Conservation (phyloP, 2,329 filamentous ascomycete species). For the Bretziella fagacearum region DNA sequence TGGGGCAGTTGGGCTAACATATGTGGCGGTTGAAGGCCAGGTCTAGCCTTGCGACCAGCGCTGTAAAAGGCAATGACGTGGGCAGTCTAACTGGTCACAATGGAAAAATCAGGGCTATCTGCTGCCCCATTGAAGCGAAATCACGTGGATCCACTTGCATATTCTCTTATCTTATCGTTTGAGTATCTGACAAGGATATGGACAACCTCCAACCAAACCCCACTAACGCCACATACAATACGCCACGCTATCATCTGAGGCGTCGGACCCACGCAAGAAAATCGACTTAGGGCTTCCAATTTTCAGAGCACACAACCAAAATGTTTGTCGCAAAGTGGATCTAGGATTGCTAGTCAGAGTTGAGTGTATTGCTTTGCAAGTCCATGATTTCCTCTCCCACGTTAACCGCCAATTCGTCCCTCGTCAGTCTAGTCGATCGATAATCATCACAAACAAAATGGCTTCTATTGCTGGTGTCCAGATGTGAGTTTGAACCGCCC, state of each 20-base stretch:
- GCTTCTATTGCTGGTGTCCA: constrained; percentile 15
- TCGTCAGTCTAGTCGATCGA: constrained; percentile 15
- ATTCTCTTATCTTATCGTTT: constrained; percentile 8
- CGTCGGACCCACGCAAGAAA: neutral
- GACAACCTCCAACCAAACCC: too few species aligned
- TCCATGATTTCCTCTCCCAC: constrained; percentile 15
- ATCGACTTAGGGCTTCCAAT: constrained; percentile 8
- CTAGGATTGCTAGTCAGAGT: constrained; percentile 14
- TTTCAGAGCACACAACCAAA: constrained; percentile 14
- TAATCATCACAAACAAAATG: constrained; percentile 16
- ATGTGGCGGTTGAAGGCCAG: neutral
- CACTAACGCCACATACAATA: too few species aligned
- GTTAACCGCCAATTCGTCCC: constrained; percentile 15
- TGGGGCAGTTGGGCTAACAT: neutral
- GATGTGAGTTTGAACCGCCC: constrained; percentile 14
- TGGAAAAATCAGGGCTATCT: constrained; percentile 2
- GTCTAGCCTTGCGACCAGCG: neutral
- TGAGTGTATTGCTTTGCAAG: constrained; percentile 10
- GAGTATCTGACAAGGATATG: neutral
- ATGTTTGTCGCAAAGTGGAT: constrained; percentile 15
- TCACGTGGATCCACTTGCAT: constrained; percentile 1
- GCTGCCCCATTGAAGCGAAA: neutral
- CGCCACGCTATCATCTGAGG: neutral
- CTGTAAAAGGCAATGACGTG: constrained; percentile 7
- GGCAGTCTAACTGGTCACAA: neutral